Conservation (phyloP, 2,329 filamentous ascomycete species). For the Colletotrichum phormii region DNA sequence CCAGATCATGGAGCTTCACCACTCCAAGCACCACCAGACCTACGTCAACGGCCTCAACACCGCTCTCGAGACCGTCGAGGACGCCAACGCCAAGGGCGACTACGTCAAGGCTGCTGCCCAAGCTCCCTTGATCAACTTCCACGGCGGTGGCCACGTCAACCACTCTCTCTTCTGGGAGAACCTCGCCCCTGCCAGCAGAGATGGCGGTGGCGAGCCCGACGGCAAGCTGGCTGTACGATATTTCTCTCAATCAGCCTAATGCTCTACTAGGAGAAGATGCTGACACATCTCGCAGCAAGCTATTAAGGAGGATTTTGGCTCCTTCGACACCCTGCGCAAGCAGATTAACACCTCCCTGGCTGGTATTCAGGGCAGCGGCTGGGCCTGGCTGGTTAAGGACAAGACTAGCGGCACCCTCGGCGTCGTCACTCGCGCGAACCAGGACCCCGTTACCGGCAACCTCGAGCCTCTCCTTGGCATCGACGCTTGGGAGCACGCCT, state of each 20-base stretch:
- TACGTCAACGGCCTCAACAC: constrained; percentile 92
- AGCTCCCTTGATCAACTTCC: constrained; percentile 76
- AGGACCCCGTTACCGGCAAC: constrained; percentile 88
- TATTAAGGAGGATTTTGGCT: constrained; percentile 76
- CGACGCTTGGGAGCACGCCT: constrained; percentile 97
- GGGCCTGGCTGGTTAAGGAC: constrained; percentile 89
- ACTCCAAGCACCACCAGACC: constrained; percentile 94
- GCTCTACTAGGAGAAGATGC: not conserved
- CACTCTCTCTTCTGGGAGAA: constrained; percentile 90
- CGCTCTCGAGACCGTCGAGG: constrained; percentile 76
- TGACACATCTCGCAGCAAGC: constrained; percentile 52
- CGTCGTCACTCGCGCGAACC: constrained; percentile 82
- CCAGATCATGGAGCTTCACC: constrained; percentile 96
- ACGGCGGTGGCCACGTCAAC: constrained; percentile 88
- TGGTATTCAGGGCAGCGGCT: constrained; percentile 86
- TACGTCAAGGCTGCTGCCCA: constrained; percentile 60
- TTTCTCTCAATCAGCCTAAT: constrained; percentile 17
- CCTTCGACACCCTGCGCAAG: constrained; percentile 71
- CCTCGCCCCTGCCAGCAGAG: constrained; percentile 74
- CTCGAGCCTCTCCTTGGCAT: constrained; percentile 87
- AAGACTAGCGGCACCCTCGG: constrained; percentile 70
- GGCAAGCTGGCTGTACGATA: constrained; percentile 67
- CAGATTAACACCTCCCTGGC: constrained; percentile 77
- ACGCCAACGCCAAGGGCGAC: constrained; percentile 74
- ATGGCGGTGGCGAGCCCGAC: constrained; percentile 70